These are phyloP conservation scores for Sporothrix variecibatus DNA, from an alignment of 2,329 filamentous ascomycete genomes.

Conservation along the genomic window DNA sequence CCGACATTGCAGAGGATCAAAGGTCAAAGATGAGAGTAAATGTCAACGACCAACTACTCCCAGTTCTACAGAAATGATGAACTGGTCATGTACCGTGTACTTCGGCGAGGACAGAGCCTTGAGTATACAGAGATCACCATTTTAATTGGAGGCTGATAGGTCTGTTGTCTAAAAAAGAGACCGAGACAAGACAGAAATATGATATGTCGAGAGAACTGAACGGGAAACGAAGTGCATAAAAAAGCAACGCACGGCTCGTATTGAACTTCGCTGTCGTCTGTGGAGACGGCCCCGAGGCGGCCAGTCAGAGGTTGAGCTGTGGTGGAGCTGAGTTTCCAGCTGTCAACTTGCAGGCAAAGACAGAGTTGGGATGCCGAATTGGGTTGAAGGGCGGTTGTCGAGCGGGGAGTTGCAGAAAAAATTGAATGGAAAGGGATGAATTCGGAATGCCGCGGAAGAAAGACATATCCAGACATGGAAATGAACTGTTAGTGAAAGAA, in stretches of 20 bases:
- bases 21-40: not conserved
- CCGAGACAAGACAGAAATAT: not conserved
- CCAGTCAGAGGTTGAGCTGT: not conserved
- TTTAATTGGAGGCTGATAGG: not conserved
- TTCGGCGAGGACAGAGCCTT: not conserved
- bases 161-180: not conserved
- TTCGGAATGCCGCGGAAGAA: not conserved
- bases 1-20: no score
- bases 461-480: not conserved
- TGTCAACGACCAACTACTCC: no score
- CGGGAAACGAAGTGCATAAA: not conserved
- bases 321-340: constrained; percentile 17
- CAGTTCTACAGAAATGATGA: not conserved
- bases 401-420: constrained; percentile 22
- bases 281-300: not conserved
- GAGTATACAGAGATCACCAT: not conserved
- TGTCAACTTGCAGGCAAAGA: not conserved
- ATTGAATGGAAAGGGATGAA: not conserved
- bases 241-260: not conserved
- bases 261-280: not conserved
- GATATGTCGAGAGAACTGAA: not conserved
- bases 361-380: constrained; percentile 3
- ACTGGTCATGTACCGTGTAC: not conserved
- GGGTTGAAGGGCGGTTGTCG: constrained; percentile 6
- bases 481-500: not conserved